These are phyloP conservation scores for Mucor plumbeus DNA, from an alignment of 371 early-diverging fungal species.

Conservation along the genomic window DNA sequence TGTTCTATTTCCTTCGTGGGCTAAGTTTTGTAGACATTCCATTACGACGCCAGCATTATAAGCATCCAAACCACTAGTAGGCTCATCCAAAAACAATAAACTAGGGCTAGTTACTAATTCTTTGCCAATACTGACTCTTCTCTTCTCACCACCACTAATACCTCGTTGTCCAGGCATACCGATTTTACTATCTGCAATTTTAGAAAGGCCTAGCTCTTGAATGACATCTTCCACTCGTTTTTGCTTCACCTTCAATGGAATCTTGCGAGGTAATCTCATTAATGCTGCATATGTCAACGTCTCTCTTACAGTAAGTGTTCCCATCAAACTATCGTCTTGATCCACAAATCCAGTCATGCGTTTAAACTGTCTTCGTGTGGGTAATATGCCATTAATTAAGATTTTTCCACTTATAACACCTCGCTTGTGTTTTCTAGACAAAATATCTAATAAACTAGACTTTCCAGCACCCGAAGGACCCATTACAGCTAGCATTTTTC, in stretches of 20 bases:
- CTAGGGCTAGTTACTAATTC: slow-evolving; percentile 86
- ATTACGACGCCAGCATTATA: slow-evolving; percentile 84
- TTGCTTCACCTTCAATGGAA: slow-evolving; percentile 42
- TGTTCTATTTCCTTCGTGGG: slow-evolving; percentile 67
- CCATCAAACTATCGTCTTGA: slow-evolving; percentile 89
- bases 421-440: slow-evolving; percentile 85
- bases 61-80: slow-evolving; percentile 91
- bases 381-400: slow-evolving; percentile 77
- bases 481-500: slow-evolving; percentile 78
- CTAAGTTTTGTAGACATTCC: slow-evolving; percentile 68
- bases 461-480: slow-evolving; percentile 88
- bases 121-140: slow-evolving; percentile 92
- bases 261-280: slow-evolving; percentile 74
- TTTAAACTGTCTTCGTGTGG: slow-evolving; percentile 60
- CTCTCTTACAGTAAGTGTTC: slow-evolving; percentile 89
- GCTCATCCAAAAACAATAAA: slow-evolving; percentile 88
- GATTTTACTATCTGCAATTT: slow-evolving; percentile 68
- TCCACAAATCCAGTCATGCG: slow-evolving; percentile 87
- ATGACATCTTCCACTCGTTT: slow-evolving; percentile 69
- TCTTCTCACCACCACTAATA: slow-evolving; percentile 94
- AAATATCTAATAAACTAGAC: slow-evolving; percentile 82
- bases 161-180: slow-evolving; percentile 75
- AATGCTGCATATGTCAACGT: slow-evolving; percentile 87
- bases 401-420: slow-evolving; percentile 89
- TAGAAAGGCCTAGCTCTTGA: slow-evolving; percentile 67